A percentile compares a stretch with the other conserved stretches of the same genome.
phyloP scores from a whole-genome alignment of 75 land plant genomes.

The Cupressus sempervirens region DNA sequence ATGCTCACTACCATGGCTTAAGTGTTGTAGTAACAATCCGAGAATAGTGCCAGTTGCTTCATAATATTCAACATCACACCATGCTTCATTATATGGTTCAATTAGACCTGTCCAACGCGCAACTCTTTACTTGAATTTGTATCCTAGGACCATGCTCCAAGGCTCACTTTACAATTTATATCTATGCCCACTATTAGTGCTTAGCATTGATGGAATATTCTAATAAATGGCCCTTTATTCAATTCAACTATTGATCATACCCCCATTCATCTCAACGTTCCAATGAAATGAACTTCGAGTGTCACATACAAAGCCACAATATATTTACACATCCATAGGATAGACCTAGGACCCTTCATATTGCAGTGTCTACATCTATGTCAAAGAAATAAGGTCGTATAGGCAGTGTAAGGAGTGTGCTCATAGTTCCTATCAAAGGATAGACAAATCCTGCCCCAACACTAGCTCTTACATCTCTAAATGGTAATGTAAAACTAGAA shows the following conservation, averaged over 20 bases:
- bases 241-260: too few species aligned
- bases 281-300: too few species aligned
- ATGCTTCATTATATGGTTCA: slow-evolving; percentile 61
- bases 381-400: slow-evolving; percentile 96
- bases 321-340: slow-evolving; percentile 32
- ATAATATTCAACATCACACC: slow-evolving; percentile 94
- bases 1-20: slow-evolving; percentile 37
- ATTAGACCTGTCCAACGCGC: slow-evolving; percentile 81
- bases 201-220: too few species aligned
- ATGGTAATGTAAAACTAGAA: slow-evolving; percentile 70
- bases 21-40: slow-evolving; percentile 48
- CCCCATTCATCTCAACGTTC: too few species aligned
- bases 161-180: slow-evolving; percentile 46
- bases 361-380: slow-evolving; percentile 76
- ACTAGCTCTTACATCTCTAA: slow-evolving; percentile 77
- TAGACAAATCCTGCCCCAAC: slow-evolving; percentile 92
- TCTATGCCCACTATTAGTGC: slow-evolving; percentile 30
- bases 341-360: slow-evolving; percentile 80
- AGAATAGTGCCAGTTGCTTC: slow-evolving; percentile 68
- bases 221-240: too few species aligned
- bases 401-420: slow-evolving; percentile 97
- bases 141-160: slow-evolving; percentile 98
- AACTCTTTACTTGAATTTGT: slow-evolving; percentile 64
- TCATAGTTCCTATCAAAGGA: slow-evolving; percentile 89
- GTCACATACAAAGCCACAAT: background rate